A percentile compares a stretch with the other conserved stretches of the same genome.
Evolutionary conservation across 2,329 filamentous ascomycete genomes (phyloP).

Genomic region (Elsinoe perseae): DNA sequence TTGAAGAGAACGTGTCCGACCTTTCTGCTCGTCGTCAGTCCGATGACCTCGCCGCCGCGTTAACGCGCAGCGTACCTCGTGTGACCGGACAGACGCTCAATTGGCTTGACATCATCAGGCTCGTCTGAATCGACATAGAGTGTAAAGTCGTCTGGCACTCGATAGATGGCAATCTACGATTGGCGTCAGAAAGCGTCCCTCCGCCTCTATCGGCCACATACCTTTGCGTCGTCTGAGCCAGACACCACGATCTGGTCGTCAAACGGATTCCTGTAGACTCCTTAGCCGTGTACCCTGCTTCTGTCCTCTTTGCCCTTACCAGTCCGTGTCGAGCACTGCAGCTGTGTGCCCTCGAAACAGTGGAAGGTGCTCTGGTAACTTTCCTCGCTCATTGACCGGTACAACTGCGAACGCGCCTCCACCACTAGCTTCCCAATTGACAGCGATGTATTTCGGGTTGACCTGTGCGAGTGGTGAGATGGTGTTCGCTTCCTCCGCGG

Average conservation of each 20-base stretch:
- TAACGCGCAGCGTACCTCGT: constrained; percentile 55
- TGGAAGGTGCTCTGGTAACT: constrained; percentile 84
- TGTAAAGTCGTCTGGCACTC: constrained; percentile 81
- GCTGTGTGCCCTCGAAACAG: constrained; percentile 95
- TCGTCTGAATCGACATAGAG: constrained; percentile 78
- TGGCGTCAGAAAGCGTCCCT: constrained; percentile 12
- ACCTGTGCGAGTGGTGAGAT: constrained; percentile 48
- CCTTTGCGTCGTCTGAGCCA: constrained; percentile 90
- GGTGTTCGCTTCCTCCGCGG: neutral
- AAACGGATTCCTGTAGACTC: constrained; percentile 72
- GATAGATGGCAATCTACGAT: constrained; percentile 74
- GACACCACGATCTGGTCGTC: constrained; percentile 90
- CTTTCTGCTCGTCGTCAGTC: constrained; percentile 55
- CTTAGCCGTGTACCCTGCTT: constrained; percentile 21
- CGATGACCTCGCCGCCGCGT: neutral
- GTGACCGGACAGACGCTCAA: constrained; percentile 77
- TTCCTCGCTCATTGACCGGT: constrained; percentile 79
- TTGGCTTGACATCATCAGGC: constrained; percentile 68
- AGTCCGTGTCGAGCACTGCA: constrained; percentile 93
- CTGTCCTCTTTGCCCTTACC: constrained; percentile 44
- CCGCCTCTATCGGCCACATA: constrained; percentile 25
- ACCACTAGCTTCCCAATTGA: constrained; percentile 97
- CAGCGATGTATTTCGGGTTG: constrained; percentile 90
- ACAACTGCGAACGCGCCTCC: constrained; percentile 96
- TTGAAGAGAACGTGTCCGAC: constrained; percentile 98